Conservation (phyloP, 2,329 filamentous ascomycete species). For the Torrubiella hemipterigena region DNA sequence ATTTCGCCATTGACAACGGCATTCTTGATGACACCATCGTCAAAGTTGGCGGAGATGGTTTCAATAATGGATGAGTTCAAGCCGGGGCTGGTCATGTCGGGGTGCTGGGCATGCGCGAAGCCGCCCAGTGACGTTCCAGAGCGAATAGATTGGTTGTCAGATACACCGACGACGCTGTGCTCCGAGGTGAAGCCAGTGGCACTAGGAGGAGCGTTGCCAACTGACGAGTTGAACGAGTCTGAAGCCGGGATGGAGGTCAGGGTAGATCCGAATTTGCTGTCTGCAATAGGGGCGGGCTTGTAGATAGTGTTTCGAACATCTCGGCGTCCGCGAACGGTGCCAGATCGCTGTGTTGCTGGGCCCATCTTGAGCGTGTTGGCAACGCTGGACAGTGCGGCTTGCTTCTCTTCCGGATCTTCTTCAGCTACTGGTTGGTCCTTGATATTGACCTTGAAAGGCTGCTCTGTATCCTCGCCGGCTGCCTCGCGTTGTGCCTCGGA, state of each 20-base stretch:
- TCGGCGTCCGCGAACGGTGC: slow-evolving; percentile 75
- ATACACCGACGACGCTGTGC: slow-evolving; percentile 43
- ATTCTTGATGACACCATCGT: slow-evolving; percentile 57
- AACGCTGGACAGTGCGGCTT: slow-evolving; percentile 64
- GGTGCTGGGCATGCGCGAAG: slow-evolving; percentile 60
- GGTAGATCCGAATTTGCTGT: slow-evolving; percentile 20
- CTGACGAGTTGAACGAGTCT: neutral
- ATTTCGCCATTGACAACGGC: slow-evolving; percentile 78
- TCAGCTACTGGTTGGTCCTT: slow-evolving; percentile 66
- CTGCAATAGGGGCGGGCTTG: slow-evolving; percentile 38
- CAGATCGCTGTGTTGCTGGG: slow-evolving; percentile 55
- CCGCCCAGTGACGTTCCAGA: slow-evolving; percentile 72
- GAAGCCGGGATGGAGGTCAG: slow-evolving; percentile 10
- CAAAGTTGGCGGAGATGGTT: slow-evolving; percentile 76
- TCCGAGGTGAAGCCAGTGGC: slow-evolving; percentile 52
- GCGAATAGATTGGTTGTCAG: slow-evolving; percentile 83
- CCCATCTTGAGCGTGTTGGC: slow-evolving; percentile 58
- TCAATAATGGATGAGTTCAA: slow-evolving; percentile 86
- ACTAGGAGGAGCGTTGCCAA: slow-evolving; percentile 30
- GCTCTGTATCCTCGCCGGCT: slow-evolving; percentile 44
- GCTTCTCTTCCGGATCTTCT: slow-evolving; percentile 61
- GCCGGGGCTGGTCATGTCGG: slow-evolving; percentile 67
- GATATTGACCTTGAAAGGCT: slow-evolving; percentile 69
- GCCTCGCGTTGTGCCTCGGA: slow-evolving; percentile 60
- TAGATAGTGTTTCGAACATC: slow-evolving; percentile 90